A percentile compares a stretch with the other conserved stretches of the same genome.
Evolutionary conservation across 495 filamentous ascomycete genomes (phyloP).

Genomic region (Evansstolkia leycettana): DNA sequence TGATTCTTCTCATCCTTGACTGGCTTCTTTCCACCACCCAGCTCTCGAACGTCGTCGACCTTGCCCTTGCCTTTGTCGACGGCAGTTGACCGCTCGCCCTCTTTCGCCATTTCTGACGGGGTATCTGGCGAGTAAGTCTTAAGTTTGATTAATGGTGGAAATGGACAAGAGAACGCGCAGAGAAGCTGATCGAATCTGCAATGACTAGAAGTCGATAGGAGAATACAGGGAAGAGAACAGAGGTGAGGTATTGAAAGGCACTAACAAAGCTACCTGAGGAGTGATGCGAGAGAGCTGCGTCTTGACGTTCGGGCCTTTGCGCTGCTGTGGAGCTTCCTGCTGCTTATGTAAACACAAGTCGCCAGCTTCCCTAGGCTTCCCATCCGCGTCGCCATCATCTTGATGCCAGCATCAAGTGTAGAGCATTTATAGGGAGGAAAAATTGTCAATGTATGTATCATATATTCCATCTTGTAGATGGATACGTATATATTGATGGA

Average conservation of each 20-base stretch:
- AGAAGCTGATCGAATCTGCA: neutral
- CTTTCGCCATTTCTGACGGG: constrained; percentile 66
- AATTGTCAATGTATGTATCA: too few relatives aligned
- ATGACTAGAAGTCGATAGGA: constrained; percentile 1
- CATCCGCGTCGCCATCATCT: constrained; percentile 15
- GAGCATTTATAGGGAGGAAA: too few relatives aligned
- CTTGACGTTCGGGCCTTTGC: constrained; percentile 13
- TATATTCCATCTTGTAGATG: too few relatives aligned
- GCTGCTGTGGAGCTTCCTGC: constrained; percentile 25
- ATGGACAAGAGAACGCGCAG: constrained; percentile 2
- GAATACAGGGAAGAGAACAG: constrained; percentile 10
- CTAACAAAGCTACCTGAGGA: constrained; percentile 32
- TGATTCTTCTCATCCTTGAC: constrained; percentile 58
- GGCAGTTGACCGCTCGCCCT: constrained; percentile 71
- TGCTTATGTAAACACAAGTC: constrained; percentile 24
- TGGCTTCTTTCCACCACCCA: constrained; percentile 46
- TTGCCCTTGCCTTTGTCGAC: constrained; percentile 96
- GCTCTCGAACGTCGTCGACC: constrained; percentile 48
- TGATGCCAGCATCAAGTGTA: too few relatives aligned
- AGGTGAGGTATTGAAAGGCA: constrained; percentile 19
- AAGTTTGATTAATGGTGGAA: constrained; percentile 2
- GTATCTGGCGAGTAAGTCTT: constrained; percentile 23
- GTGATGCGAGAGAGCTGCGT: constrained; percentile 17
- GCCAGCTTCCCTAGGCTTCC: constrained; percentile 6
- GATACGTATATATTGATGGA: too few relatives aligned